Evolutionary conservation across 2,329 filamentous ascomycete genomes (phyloP), one percentile per base, ranked within the genome.

Genomic region (Phialocephala sp.): DNA sequence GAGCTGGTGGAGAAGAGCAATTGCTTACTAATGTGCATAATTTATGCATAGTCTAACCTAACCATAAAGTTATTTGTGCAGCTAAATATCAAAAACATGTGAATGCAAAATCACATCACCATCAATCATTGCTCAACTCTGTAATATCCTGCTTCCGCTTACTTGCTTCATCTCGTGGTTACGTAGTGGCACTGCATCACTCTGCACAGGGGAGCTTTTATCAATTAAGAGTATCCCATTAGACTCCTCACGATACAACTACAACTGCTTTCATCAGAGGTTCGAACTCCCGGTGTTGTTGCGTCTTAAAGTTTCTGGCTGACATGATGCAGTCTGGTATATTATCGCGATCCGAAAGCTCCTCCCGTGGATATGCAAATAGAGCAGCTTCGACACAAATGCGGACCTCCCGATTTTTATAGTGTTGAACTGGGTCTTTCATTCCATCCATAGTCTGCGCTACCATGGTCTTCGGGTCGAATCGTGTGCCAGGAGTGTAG

Each of bases 401-500:
- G 32, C 32, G 18, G 14, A 64, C 36, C 8, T 22, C 50, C 9
- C 45, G 54, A 8, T 35, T 20, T 2, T 64, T 37, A 14, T 59
- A 47, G 18, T 59, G 43, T 9, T 14, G 41, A 18, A 32, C 6
- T 20, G 22, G 59, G 24, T 63, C 59, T 24, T n/a, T 14, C 8
- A 14, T 52, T 27, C 65, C 65, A 8, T 67, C 62, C 45, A 45
- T 59, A 1, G 36, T 57, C 35, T 69, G 63, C 27, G 59, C 65
- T 50, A 22, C 43, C 68, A 70, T 70, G 0, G 43, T 63, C 2
- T 43, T 36, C 4, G 24, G 20, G 24, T 70, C 63, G 35, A 62
- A 70, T 37, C 24, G 54, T 2, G 66, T 67, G 11, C 61, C 67
- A n/a, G 60, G 66, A 20, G 43, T 15, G 45, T 63, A 65, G 1